Evolutionary conservation across 2,329 filamentous ascomycete species (phyloP).

Genomic region (Lachnellula hyalina): DNA sequence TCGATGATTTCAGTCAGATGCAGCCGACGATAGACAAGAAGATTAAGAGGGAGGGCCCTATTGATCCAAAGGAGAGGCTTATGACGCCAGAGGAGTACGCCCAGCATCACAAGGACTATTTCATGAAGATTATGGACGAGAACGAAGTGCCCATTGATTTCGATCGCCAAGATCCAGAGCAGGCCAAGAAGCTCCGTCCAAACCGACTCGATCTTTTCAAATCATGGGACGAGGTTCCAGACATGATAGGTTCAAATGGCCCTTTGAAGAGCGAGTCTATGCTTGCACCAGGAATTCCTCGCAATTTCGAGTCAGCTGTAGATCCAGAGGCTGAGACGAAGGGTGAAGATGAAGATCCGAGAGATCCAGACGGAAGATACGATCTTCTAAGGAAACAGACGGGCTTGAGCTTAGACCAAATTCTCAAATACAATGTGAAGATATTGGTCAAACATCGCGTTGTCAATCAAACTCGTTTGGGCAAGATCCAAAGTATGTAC

Average conservation of each 20-base stretch:
- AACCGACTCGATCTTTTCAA: constrained; percentile 18
- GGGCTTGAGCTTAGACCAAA: constrained; percentile 47
- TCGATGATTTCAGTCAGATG: constrained; percentile 76
- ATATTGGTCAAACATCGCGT: constrained; percentile 69
- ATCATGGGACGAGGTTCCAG: constrained; percentile 17
- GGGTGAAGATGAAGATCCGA: constrained; percentile 21
- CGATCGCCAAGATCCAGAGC: constrained; percentile 8
- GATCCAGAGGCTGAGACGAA: constrained; percentile 9
- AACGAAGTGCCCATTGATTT: constrained; percentile 6
- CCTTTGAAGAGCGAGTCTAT: constrained; percentile 12
- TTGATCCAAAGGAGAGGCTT: constrained; percentile 38
- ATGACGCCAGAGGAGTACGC: constrained; percentile 58
- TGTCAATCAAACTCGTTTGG: constrained; percentile 90
- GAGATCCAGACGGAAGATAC: constrained; percentile 32
- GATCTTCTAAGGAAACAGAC: constrained; percentile 41
- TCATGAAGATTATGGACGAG: constrained; percentile 16
- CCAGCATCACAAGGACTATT: constrained; percentile 50
- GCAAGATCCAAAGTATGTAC: constrained; percentile 78
- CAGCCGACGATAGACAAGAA: constrained; percentile 73
- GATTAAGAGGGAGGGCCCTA: constrained; percentile 36
- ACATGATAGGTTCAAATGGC: constrained; percentile 22
- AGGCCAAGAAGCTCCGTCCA: constrained; percentile 8
- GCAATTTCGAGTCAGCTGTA: constrained; percentile 12
- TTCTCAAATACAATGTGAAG: constrained; percentile 59
- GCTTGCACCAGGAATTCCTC: constrained; percentile 25